A percentile compares a stretch with the other conserved stretches of the same genome.
phyloP scores from a whole-genome alignment of 306 rosid species.

The Prunus padus region DNA sequence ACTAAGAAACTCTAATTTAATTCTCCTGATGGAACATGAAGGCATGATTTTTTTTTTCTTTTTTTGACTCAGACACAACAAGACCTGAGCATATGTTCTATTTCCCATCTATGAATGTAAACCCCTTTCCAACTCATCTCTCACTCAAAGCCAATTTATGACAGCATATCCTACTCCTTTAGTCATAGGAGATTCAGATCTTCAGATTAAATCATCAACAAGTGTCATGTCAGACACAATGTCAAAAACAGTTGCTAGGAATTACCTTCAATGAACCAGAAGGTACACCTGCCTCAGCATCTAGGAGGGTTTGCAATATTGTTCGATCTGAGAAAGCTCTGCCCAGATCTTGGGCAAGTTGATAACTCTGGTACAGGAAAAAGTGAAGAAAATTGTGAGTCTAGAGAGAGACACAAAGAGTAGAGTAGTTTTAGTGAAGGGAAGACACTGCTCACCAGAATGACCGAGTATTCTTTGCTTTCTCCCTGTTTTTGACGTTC shows the following conservation, averaged over 20 bases:
- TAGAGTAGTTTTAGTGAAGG: background rate
- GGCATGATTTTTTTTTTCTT: background rate
- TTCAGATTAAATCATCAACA: background rate
- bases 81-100: background rate
- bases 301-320: slow-evolving; percentile 53
- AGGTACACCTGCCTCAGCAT: slow-evolving; percentile 59
- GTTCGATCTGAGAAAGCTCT: slow-evolving; percentile 85
- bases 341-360: slow-evolving; percentile 81
- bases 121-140: background rate
- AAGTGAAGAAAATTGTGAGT: slow-evolving; percentile 2
- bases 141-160: background rate
- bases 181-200: background rate
- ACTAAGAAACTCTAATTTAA: background rate
- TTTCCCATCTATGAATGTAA: background rate
- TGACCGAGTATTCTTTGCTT: slow-evolving; percentile 66
- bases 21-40: background rate
- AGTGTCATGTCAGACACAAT: background rate
- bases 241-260: background rate
- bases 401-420: slow-evolving; percentile 5
- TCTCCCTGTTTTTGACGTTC: slow-evolving; percentile 64
- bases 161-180: background rate
- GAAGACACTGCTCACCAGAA: slow-evolving; percentile 49
- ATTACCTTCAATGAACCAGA: slow-evolving; percentile 67
- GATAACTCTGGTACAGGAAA: slow-evolving; percentile 62
- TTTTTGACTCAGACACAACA: background rate